Evolutionary conservation across 176 grass and related monocot genomes (phyloP).

Genomic region (Cenchrus americanus): DNA sequence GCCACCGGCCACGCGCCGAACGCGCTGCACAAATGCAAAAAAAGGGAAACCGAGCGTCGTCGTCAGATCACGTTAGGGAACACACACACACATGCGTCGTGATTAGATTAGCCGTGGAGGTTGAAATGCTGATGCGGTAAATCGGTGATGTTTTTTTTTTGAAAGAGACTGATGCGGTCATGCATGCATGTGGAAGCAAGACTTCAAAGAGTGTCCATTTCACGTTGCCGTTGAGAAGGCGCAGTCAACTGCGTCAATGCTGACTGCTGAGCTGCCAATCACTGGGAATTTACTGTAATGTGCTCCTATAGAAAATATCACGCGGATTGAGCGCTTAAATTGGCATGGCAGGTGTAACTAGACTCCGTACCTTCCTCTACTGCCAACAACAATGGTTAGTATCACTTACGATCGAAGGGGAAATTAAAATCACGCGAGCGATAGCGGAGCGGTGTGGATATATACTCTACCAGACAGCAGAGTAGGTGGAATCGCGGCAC

Average conservation of each 20-base stretch:
- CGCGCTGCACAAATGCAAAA: slow-evolving; percentile 43
- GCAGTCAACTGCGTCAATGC: not conserved
- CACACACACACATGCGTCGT: not conserved
- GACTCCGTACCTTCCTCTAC: not conserved
- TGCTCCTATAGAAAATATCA: not conserved
- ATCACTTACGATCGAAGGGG: not conserved
- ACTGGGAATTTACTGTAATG: not conserved
- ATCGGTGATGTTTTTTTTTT: no score
- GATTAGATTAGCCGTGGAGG: not conserved
- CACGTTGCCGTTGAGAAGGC: not conserved
- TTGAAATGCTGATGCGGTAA: not conserved
- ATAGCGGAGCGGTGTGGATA: slow-evolving; percentile 10
- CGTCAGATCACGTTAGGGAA: not conserved
- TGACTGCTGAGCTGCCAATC: not conserved
- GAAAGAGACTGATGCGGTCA: not conserved
- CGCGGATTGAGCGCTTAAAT: not conserved
- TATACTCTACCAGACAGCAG: not conserved
- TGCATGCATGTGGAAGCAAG: not conserved
- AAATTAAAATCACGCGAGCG: not conserved
- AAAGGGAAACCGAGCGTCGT: not conserved
- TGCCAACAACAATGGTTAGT: not conserved
- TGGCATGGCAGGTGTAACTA: not conserved
- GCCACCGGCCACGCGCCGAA: slow-evolving; percentile 97
- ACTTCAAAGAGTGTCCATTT: not conserved
- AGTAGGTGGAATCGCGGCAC: not conserved